Evolutionary conservation across 2,329 filamentous ascomycete genomes (phyloP), one percentile per base, ranked within the genome.

Genomic region (Orbilia quercus): DNA sequence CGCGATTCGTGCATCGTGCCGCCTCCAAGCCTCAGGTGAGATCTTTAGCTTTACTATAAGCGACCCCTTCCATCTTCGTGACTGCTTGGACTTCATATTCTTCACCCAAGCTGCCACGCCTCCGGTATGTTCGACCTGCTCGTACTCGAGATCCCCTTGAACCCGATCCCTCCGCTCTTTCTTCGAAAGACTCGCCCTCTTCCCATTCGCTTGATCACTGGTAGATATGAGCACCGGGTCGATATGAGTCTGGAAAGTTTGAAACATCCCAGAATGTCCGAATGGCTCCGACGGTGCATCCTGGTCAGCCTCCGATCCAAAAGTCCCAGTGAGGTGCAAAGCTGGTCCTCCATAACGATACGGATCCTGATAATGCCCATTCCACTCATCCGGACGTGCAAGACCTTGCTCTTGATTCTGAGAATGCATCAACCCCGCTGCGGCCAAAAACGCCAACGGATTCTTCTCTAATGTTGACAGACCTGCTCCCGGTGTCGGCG

Each of bases 361-460:
- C 2, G 51, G 25, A 38, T 72, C 51, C 7, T 64, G 67, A 36
- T 72, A 72, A 14, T 51, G 25, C 16, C 44, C 54, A 42, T 25
- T 40, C 47, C 62, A 66, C 16, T 62, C 62, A 36, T 58, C 20
- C 11, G 7, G 14, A 18, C 42, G 40, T 2, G 34, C 36, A 22
- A 65, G 23, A 14, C 50, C 70, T 36, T 66, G 36, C 22, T 66
- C 63, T 38, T 74, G 55, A 14, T 74, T 53, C 14, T 67, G 62
- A 20, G 62, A 62, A 20, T 57, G 69, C 51, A 69, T 73, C 9
- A 76, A 64, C 16, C 75, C 75, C 12, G 75, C 74, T n/a, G 75
- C 75, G 16, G 75, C 75, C 20, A 76, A 65, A 47, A 75, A 75
- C 7, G 74, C 71, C 6, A 75, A 18, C 9, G 74, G 74, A 23